Conservation (phyloP, 2,329 filamentous ascomycete species). For the Xylariaceae sp. region DNA sequence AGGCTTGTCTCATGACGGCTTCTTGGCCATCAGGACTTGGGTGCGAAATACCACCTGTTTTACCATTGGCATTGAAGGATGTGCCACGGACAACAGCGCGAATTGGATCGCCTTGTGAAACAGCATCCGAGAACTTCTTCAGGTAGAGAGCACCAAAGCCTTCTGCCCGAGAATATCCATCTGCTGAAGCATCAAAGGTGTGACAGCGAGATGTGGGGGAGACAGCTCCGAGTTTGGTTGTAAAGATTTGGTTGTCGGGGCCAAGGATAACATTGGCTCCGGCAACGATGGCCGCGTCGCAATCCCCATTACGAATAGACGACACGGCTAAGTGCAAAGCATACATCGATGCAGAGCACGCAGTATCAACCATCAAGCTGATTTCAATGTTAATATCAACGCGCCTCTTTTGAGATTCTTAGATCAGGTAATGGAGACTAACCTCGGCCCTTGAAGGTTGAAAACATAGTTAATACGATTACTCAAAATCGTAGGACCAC, state of each 20-base stretch:
- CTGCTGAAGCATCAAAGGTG: slow-evolving; percentile 41
- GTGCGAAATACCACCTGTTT: slow-evolving; percentile 39
- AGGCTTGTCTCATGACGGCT: slow-evolving; percentile 30
- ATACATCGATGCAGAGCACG: slow-evolving; percentile 47
- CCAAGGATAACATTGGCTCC: slow-evolving; percentile 47
- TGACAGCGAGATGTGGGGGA: slow-evolving; percentile 43
- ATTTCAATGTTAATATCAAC: background rate
- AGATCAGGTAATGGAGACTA: background rate
- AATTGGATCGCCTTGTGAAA: slow-evolving; percentile 38
- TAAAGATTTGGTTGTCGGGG: slow-evolving; percentile 39
- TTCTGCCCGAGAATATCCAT: slow-evolving; percentile 40
- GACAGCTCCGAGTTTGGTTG: slow-evolving; percentile 42
- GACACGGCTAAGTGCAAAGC: slow-evolving; percentile 42
- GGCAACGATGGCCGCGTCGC: slow-evolving; percentile 44
- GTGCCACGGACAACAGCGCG: slow-evolving; percentile 38
- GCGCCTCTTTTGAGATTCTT: background rate
- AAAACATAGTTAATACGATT: slow-evolving; percentile 49
- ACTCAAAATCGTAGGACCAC: slow-evolving; percentile 45
- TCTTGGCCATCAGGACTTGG: slow-evolving; percentile 37
- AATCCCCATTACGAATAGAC: slow-evolving; percentile 40
- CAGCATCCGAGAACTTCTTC: slow-evolving; percentile 39
- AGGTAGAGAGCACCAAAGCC: slow-evolving; percentile 33
- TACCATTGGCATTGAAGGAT: slow-evolving; percentile 41
- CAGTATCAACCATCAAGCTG: slow-evolving; percentile 42
- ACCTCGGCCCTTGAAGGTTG: slow-evolving; percentile 45